Conservation (phyloP, 2,329 filamentous ascomycete species). For the Xylaria sp. region DNA sequence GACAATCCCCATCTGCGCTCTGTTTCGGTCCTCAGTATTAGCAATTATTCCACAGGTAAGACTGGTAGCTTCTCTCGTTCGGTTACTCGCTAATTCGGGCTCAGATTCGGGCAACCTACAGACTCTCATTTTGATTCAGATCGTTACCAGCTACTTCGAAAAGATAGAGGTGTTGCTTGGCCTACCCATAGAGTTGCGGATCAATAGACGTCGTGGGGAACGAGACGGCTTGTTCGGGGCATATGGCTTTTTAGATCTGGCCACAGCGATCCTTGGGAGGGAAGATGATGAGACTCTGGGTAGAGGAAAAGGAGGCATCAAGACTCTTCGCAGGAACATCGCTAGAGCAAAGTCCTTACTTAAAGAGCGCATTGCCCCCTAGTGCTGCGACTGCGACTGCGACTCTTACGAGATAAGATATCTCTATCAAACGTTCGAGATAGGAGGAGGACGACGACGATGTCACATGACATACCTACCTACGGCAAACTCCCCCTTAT, state of each 20-base stretch:
- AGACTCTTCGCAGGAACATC: constrained; percentile 10
- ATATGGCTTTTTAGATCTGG: constrained; percentile 2
- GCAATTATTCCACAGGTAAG: constrained; percentile 13
- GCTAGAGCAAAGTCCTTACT: background rate
- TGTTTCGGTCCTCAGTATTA: constrained; percentile 1
- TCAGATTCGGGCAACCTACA: constrained; percentile 18
- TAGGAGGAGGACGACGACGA: background rate
- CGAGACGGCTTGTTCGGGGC: constrained; percentile 6
- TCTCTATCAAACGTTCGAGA: background rate
- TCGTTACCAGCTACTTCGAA: constrained; percentile 9
- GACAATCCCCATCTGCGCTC: constrained; percentile 3
- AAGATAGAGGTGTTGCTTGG: constrained; percentile 12
- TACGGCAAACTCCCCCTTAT: too few relatives aligned
- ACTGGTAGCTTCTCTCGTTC: background rate
- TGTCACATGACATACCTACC: too few relatives aligned
- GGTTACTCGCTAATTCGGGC: background rate
- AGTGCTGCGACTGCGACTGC: background rate
- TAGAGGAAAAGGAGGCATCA: constrained; percentile 6
- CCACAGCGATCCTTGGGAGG: background rate
- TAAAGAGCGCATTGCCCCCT: constrained; percentile 11
- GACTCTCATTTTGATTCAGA: constrained; percentile 6
- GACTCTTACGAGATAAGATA: background rate
- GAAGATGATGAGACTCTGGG: constrained; percentile 2
- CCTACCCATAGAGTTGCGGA: constrained; percentile 7
- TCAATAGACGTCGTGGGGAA: constrained; percentile 8